A percentile compares a stretch with the other conserved stretches of the same genome.
Conservation (phyloP, 257 asterid genomes). For the Solanum gandarillasii region DNA sequence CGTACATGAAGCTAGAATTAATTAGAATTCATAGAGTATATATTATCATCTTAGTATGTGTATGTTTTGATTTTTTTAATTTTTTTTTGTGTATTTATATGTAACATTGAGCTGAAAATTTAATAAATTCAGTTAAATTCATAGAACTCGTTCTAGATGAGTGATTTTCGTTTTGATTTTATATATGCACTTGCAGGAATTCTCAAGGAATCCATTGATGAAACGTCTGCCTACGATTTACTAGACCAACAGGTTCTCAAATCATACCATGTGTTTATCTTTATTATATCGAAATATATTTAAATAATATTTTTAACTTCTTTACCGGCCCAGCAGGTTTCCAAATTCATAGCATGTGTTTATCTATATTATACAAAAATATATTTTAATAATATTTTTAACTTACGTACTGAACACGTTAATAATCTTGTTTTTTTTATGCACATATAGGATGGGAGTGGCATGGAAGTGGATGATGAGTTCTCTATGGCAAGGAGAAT, state of each 20-base stretch:
- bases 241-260: too few relatives aligned
- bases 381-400: too few relatives aligned
- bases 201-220: not conserved
- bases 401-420: not conserved
- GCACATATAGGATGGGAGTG: not conserved
- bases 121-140: not conserved
- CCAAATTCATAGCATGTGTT: too few relatives aligned
- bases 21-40: not conserved
- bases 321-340: not conserved
- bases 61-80: not conserved
- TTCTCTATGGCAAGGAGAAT: not conserved
- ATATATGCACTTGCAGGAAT: not conserved
- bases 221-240: not conserved
- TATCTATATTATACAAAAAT: too few relatives aligned
- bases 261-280: too few relatives aligned
- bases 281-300: too few relatives aligned
- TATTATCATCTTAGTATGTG: too few relatives aligned
- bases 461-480: not conserved
- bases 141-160: not conserved
- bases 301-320: too few relatives aligned
- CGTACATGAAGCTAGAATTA: not conserved
- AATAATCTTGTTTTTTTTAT: not conserved
- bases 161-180: not conserved
- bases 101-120: too few relatives aligned
- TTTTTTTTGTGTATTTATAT: not conserved